phyloP scores from a whole-genome alignment of 1,284 basidiomycete species.

The Pseudozyma pruni region DNA sequence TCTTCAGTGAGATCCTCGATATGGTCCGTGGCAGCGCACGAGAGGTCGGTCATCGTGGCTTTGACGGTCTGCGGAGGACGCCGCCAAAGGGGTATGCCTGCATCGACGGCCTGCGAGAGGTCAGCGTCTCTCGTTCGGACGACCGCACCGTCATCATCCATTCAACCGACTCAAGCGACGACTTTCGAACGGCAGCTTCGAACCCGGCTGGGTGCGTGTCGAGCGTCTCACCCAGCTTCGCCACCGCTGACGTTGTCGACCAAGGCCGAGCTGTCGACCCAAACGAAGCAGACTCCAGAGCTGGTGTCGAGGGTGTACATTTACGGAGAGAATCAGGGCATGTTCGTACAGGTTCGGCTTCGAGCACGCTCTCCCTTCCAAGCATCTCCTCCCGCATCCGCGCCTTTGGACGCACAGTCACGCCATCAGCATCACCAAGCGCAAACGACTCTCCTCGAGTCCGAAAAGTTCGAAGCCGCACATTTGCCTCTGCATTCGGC shows the following conservation, averaged over 20 bases:
- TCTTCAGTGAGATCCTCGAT: constrained; percentile 40
- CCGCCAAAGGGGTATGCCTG: constrained; percentile 18
- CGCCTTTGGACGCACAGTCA: constrained; percentile 8
- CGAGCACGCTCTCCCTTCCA: constrained; percentile 17
- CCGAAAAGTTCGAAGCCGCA: constrained; percentile 32
- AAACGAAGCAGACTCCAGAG: too few species aligned
- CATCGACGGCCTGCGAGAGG: constrained; percentile 13
- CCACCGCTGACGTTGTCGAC: not conserved
- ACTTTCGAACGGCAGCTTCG: constrained; percentile 10
- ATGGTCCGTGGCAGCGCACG: constrained; percentile 13
- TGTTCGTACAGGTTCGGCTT: constrained; percentile 12
- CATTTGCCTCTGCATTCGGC: constrained; percentile 38
- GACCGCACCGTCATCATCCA: constrained; percentile 16
- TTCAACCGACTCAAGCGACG: constrained; percentile 8
- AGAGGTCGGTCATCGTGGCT: not conserved
- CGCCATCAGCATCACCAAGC: constrained; percentile 5
- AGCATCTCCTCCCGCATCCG: constrained; percentile 24
- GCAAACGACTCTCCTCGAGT: not conserved
- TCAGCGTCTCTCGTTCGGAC: constrained; percentile 3
- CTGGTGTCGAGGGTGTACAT: too few species aligned
- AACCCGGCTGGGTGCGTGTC: not conserved
- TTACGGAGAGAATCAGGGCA: too few species aligned
- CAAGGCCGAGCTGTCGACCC: too few species aligned
- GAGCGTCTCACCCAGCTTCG: not conserved
- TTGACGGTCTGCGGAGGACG: constrained; percentile 6